Evolutionary conservation across 2,329 filamentous ascomycete species (phyloP), one percentile per base, ranked within the genome.

Genomic region (Fusarium sp.): DNA sequence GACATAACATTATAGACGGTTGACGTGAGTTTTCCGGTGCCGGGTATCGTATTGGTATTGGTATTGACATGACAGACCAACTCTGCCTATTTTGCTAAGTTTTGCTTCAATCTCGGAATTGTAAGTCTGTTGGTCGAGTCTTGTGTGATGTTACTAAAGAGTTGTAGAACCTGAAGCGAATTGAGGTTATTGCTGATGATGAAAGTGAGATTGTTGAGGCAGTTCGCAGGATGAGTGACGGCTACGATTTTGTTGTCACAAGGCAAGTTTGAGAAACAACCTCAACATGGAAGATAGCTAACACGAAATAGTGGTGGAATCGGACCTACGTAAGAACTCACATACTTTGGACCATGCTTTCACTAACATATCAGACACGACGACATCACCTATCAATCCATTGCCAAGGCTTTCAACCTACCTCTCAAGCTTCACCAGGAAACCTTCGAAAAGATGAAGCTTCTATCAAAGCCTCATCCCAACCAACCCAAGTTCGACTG

Each of bases 341-440:
- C 29, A 16, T 20, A 30, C 20, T 18, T 34, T 27, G 16, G 16
- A 14, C 18, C 27, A 30, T 48, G n/a, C 24, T 18, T 24, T 20
- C 40, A 52, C 76, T 77, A 42, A 78, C 56, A 40, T 49, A 45
- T 46, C 57, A 97, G 93, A 59, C 95, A 98, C 83, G 96, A 99
- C 80, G 96, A 99, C 78, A 98, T 98, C 74, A 98, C 96, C 27
- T 99, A 99, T 82, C 86, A 92, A 77, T 95, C 94, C 41, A 97
- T 99, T 78, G 94, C 93, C 70, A 94, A 94, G 78, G 96, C 94
- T 10, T 98, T 98, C 79, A 82, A 84, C 45, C 85, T 98, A 10
- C 88, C 90, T 16, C 84, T 98, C 20, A 87, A 90, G 72, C 86
- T 97, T 29, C 93, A 98, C 83, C 83, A 93, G 45, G 88, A 89